Percentiles rank a stretch among this genome's conserved stretches.
Conservation (phyloP, 2,329 filamentous ascomycete species). For the Fusarium sp. region DNA sequence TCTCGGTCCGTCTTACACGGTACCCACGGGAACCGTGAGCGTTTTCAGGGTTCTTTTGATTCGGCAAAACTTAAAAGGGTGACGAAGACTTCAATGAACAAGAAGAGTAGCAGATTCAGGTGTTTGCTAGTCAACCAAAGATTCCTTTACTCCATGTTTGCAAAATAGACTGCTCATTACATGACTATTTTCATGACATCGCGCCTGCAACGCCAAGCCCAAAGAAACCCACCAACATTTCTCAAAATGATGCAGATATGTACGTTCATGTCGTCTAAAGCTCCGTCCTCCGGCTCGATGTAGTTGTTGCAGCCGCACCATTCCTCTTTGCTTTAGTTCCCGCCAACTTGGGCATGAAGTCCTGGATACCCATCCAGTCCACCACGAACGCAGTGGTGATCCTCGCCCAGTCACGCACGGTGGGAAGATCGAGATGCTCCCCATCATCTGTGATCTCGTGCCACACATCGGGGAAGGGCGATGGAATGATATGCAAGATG, state of each 20-base stretch:
- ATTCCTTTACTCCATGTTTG: slow-evolving; percentile 9
- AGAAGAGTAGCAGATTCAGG: not conserved
- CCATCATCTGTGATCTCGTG: slow-evolving; percentile 86
- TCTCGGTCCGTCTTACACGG: slow-evolving; percentile 28
- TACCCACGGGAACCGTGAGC: slow-evolving; percentile 4
- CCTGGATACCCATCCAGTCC: slow-evolving; percentile 86
- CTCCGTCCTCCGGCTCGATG: slow-evolving; percentile 46
- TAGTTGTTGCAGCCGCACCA: slow-evolving; percentile 32
- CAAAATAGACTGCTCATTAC: slow-evolving; percentile 2
- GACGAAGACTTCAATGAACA: not conserved
- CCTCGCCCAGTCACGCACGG: slow-evolving; percentile 85
- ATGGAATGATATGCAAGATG: slow-evolving; percentile 87
- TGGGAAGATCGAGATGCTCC: slow-evolving; percentile 80
- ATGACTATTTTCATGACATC: slow-evolving; percentile 27
- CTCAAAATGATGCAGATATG: slow-evolving; percentile 6
- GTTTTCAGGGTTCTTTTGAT: slow-evolving; percentile 3
- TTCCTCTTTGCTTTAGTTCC: slow-evolving; percentile 39
- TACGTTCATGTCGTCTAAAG: slow-evolving; percentile 37
- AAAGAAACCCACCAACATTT: slow-evolving; percentile 31
- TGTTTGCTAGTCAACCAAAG: not conserved
- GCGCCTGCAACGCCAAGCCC: slow-evolving; percentile 34
- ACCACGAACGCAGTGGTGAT: slow-evolving; percentile 84
- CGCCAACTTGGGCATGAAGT: slow-evolving; percentile 45
- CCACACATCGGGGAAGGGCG: slow-evolving; percentile 85
- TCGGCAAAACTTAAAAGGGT: not conserved